Conservation (phyloP, 1,284 basidiomycete species). For the Mycosarcoma mackinlayi region DNA sequence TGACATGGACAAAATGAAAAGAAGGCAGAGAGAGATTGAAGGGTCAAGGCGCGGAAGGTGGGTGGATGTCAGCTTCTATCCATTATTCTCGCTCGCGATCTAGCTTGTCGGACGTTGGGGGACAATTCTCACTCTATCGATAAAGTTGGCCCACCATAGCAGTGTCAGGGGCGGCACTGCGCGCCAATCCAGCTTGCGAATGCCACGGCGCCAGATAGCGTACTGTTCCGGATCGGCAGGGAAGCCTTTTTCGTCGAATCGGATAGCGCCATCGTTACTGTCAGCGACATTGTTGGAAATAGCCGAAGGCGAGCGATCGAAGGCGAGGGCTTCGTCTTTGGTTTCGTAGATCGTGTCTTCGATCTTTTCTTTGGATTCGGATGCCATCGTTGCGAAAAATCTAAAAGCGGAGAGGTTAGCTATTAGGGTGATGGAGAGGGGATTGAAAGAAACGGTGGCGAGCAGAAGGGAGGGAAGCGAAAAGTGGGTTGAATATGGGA, state of each 20-base stretch:
- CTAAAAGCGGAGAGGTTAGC: too few species aligned
- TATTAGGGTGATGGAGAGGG: neutral
- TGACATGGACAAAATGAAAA: neutral
- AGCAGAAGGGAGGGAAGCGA: neutral
- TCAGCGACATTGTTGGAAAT: neutral
- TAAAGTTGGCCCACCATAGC: constrained; percentile 48
- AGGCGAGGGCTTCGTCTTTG: neutral
- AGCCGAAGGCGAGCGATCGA: constrained; percentile 5
- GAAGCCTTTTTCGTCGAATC: constrained; percentile 10
- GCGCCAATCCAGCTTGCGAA: constrained; percentile 52
- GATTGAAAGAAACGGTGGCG: neutral
- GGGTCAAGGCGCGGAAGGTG: too few species aligned
- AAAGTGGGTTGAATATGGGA: neutral
- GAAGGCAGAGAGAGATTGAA: too few species aligned
- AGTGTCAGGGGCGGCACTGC: constrained; percentile 50
- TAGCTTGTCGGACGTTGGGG: too few species aligned
- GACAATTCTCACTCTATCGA: constrained; percentile 46
- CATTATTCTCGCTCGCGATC: too few species aligned
- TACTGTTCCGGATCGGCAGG: constrained; percentile 24
- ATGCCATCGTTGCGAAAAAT: constrained; percentile 6
- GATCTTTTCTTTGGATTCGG: constrained; percentile 22
- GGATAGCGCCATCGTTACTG: constrained; percentile 6
- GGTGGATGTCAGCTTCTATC: too few species aligned
- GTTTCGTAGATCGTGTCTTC: constrained; percentile 15
- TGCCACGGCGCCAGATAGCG: constrained; percentile 23